These are phyloP conservation scores for Rhizopus delemar DNA, from an alignment of 371 early-diverging fungal species.

Conservation along the genomic window DNA sequence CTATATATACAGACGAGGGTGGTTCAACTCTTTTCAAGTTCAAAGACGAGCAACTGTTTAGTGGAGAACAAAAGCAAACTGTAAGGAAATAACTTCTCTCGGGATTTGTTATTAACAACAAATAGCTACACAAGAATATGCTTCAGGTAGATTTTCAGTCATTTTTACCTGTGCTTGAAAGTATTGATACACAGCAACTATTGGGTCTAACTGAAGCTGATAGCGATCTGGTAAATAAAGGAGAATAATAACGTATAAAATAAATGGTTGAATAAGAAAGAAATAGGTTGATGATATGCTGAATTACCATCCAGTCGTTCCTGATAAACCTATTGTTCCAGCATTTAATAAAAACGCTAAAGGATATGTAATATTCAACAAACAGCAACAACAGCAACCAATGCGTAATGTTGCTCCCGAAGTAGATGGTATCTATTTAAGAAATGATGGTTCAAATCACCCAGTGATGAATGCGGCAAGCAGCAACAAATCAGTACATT, in stretches of 20 bases:
- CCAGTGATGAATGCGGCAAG: not conserved
- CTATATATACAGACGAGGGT: constrained; percentile 25
- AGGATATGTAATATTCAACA: constrained; percentile 43
- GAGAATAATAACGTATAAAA: not conserved
- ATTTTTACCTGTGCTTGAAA: constrained; percentile 26
- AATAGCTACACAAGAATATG: constrained; percentile 26
- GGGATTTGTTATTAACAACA: not conserved
- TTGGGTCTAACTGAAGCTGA: constrained; percentile 33
- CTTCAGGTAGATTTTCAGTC: constrained; percentile 40
- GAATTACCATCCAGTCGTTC: constrained; percentile 23
- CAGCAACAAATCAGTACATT: not conserved
- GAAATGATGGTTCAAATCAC: constrained; percentile 40
- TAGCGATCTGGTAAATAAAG: constrained; percentile 23
- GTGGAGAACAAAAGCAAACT: constrained; percentile 17
- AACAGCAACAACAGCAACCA: constrained; percentile 20
- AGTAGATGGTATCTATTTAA: constrained; percentile 41
- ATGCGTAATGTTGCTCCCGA: constrained; percentile 14
- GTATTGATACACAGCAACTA: constrained; percentile 21
- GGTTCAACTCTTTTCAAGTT: constrained; percentile 48
- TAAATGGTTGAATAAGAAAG: not conserved
- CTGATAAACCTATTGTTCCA: constrained; percentile 46
- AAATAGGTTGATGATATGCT: constrained; percentile 30
- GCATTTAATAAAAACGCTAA: constrained; percentile 41
- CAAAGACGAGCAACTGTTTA: constrained; percentile 44
- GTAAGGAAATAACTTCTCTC: constrained; percentile 10